Evolutionary conservation across 495 filamentous ascomycete species (phyloP).

Genomic region (Achaetomiella virescens): DNA sequence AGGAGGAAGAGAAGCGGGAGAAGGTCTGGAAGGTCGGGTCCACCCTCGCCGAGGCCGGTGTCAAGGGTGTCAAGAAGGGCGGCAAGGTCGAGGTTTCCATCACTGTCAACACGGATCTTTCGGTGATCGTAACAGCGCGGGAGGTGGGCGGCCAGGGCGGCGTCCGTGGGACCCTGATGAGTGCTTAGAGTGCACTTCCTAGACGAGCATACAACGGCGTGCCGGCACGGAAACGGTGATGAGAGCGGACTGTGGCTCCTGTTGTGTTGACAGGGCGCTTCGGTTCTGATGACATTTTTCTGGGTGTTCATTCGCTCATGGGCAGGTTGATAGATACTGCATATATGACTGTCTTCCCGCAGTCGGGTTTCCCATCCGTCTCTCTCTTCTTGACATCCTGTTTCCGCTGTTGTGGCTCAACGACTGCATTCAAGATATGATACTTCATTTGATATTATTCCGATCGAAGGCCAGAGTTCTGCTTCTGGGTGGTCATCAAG

Average conservation of each 20-base stretch:
- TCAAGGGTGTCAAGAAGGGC: constrained; percentile 79
- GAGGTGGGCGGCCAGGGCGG: constrained; percentile 83
- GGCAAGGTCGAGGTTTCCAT: constrained; percentile 89
- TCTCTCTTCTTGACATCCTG: neutral
- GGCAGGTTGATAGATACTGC: constrained; percentile 6
- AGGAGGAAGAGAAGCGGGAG: constrained; percentile 80
- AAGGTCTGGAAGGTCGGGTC: constrained; percentile 87
- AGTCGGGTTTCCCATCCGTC: neutral
- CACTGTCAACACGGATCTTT: constrained; percentile 71
- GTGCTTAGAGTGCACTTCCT: constrained; percentile 13
- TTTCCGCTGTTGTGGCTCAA: too few species aligned
- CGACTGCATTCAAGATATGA: too few species aligned
- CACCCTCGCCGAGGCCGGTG: constrained; percentile 76
- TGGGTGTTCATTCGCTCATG: neutral
- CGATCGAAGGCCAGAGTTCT: too few species aligned
- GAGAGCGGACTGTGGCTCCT: neutral
- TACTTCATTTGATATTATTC: too few species aligned
- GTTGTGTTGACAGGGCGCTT: neutral
- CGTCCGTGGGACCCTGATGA: constrained; percentile 60
- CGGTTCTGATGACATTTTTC: neutral
- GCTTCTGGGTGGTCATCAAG: too few species aligned
- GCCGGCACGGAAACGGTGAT: neutral
- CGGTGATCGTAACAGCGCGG: constrained; percentile 69
- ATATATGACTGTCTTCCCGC: constrained; percentile 5
- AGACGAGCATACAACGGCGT: neutral